A percentile compares a stretch with the other conserved stretches of the same genome.
Evolutionary conservation across 2,329 filamentous ascomycete genomes (phyloP).

Genomic region (Xylaria sp.): DNA sequence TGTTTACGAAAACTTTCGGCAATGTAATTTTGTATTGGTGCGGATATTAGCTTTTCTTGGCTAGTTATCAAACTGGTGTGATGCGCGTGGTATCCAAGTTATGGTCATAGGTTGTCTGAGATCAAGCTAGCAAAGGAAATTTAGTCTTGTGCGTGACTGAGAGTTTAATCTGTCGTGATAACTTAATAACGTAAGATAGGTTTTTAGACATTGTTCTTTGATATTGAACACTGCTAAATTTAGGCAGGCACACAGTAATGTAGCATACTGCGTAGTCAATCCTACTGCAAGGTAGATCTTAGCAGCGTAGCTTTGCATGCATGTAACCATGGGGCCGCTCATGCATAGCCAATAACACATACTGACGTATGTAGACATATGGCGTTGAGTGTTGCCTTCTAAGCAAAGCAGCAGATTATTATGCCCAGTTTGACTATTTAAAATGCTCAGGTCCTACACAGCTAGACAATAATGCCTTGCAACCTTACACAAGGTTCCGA

Average conservation of each 20-base stretch:
- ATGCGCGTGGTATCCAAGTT: background rate
- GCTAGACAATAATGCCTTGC: too few relatives aligned
- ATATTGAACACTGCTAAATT: background rate
- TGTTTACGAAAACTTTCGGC: background rate
- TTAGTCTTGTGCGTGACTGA: background rate
- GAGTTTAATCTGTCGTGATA: background rate
- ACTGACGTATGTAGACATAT: background rate
- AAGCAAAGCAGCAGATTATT: too few relatives aligned
- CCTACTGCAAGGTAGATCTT: background rate
- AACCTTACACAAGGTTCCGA: too few relatives aligned
- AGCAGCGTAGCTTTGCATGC: background rate
- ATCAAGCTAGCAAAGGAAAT: background rate
- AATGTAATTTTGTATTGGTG: background rate
- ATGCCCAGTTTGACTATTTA: too few relatives aligned
- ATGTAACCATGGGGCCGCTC: conserved; percentile 5
- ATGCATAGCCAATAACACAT: background rate
- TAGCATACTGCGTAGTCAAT: background rate
- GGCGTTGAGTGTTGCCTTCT: background rate
- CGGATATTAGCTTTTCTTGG: background rate
- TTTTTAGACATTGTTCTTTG: background rate
- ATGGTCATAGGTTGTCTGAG: too few relatives aligned
- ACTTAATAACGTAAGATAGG: background rate
- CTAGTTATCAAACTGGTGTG: background rate
- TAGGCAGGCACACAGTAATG: background rate
- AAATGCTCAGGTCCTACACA: too few relatives aligned